Conservation (phyloP, 345 rosid species). For the Eucalyptus cladocalyx region DNA sequence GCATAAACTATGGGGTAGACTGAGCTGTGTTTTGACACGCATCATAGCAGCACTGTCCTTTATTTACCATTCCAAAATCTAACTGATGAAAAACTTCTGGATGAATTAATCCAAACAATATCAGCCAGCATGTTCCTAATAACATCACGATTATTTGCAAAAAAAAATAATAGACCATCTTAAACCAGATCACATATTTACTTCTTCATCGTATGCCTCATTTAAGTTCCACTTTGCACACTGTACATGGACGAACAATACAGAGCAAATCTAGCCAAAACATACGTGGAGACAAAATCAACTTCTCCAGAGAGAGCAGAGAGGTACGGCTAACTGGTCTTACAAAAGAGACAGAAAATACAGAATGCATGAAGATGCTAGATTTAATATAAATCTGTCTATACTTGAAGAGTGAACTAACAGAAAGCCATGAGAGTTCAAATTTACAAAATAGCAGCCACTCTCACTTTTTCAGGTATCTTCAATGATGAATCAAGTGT, state of each 20-base stretch:
- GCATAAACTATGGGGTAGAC: not conserved
- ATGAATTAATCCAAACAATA: not conserved
- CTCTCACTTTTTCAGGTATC: not conserved
- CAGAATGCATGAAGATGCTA: not conserved
- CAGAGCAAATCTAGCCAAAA: not conserved
- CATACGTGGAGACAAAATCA: not conserved
- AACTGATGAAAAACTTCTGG: not conserved
- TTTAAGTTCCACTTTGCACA: not conserved
- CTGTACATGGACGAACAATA: not conserved
- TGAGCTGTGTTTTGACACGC: not conserved
- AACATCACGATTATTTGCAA: not conserved
- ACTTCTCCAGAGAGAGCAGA: not conserved
- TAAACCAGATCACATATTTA: not conserved
- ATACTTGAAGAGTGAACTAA: not conserved
- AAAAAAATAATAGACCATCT: not conserved
- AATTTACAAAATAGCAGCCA: not conserved
- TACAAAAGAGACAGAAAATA: not conserved
- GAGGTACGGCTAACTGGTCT: not conserved
- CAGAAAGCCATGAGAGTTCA: not conserved
- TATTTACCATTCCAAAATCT: not conserved
- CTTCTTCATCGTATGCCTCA: not conserved
- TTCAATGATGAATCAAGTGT: not conserved
- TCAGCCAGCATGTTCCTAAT: not conserved
- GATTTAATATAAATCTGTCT: not conserved
- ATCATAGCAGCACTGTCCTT: not conserved